Evolutionary conservation across 1,284 basidiomycete genomes (phyloP).

Genomic region (Puccinia coronata): DNA sequence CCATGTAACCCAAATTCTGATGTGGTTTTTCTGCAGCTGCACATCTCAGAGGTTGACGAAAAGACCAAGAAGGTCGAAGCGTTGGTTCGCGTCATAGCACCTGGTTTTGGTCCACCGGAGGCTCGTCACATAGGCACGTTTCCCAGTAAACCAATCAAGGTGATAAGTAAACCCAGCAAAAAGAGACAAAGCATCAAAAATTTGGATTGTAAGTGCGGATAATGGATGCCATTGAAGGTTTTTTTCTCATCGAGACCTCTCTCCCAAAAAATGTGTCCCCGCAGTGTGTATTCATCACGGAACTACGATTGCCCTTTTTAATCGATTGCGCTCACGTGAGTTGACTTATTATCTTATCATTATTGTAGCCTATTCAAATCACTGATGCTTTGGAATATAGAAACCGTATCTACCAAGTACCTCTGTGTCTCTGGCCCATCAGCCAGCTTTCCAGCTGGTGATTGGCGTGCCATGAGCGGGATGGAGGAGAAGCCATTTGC

Average conservation of each 20-base stretch:
- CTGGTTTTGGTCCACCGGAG: slow-evolving; percentile 69
- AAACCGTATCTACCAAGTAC: slow-evolving; percentile 71
- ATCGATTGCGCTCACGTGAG: slow-evolving; percentile 86
- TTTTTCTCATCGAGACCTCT: no score
- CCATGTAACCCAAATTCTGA: neutral
- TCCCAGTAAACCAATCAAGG: slow-evolving; percentile 87
- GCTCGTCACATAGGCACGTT: slow-evolving; percentile 79
- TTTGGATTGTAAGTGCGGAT: slow-evolving; percentile 72
- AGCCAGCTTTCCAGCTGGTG: slow-evolving; percentile 83
- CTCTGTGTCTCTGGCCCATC: slow-evolving; percentile 89
- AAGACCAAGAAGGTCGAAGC: slow-evolving; percentile 90
- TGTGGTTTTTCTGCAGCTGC: slow-evolving; percentile 55
- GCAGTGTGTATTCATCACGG: slow-evolving; percentile 78
- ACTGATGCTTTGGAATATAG: slow-evolving; percentile 11
- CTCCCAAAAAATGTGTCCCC: no score
- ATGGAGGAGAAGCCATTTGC: slow-evolving; percentile 68
- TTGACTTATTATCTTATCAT: slow-evolving; percentile 59
- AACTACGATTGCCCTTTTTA: slow-evolving; percentile 90
- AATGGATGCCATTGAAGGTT: slow-evolving; percentile 23
- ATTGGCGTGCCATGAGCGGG: slow-evolving; percentile 77
- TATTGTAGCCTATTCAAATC: neutral
- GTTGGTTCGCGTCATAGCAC: slow-evolving; percentile 81
- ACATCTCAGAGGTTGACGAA: slow-evolving; percentile 65
- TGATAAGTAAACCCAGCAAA: slow-evolving; percentile 72
- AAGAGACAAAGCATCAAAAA: slow-evolving; percentile 92